Evolutionary conservation across 768 basidiomycete species (phyloP).

Genomic region (Amanita pallidorosea): DNA sequence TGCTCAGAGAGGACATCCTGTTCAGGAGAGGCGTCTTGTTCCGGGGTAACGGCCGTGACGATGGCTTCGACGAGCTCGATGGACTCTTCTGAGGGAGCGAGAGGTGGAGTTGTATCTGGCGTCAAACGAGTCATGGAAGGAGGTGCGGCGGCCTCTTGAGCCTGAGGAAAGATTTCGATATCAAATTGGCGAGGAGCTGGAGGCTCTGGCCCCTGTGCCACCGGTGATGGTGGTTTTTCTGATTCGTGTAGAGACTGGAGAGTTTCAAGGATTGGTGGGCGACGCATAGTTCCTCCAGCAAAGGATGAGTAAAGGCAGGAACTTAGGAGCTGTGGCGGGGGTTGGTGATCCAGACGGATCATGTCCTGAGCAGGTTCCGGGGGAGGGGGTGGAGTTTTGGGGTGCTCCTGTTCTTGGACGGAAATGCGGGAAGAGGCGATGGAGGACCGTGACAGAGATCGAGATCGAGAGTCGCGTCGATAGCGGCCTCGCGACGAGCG

Average conservation of each 20-base stretch:
- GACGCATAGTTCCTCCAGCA: neutral
- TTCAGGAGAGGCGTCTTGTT: neutral
- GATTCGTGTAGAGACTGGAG: neutral
- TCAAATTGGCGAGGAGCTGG: neutral
- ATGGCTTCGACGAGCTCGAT: neutral
- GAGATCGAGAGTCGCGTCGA: constrained; percentile 24
- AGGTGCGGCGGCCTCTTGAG: neutral
- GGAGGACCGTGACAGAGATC: constrained; percentile 45
- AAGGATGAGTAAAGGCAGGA: neutral
- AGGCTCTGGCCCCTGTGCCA: neutral
- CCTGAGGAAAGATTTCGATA: neutral
- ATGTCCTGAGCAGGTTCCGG: neutral
- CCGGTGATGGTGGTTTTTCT: neutral
- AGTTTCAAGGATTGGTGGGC: neutral
- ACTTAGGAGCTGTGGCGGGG: neutral
- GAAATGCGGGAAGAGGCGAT: constrained; percentile 43
- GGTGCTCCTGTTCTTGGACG: constrained; percentile 22
- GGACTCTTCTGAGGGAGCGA: neutral
- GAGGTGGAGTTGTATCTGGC: neutral
- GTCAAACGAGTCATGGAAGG: neutral
- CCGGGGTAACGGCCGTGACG: neutral
- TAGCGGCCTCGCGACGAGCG: constrained; percentile 14
- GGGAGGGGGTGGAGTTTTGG: constrained; percentile 7
- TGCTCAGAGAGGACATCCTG: neutral
- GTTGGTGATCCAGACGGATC: neutral